Base-by-base conservation (phyloP, 176 grass and related monocot species). In the Calamus simplicifolius region DNA sequence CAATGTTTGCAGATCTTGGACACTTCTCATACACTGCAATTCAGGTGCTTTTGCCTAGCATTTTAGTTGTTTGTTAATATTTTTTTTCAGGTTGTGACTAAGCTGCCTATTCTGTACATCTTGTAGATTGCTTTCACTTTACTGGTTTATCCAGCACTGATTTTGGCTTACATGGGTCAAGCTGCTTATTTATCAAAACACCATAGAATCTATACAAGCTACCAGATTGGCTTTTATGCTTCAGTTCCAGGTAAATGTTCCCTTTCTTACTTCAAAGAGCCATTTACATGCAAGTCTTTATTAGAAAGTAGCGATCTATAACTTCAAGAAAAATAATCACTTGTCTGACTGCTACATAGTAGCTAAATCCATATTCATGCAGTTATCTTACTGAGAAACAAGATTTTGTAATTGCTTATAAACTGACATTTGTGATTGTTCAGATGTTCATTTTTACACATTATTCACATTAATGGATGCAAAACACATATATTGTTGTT, bases 161-260 rank as follows among this genome's bases (percentile, higher is more conserved):
- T 98, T 77, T 70, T 98, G 67, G 93, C 84, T 59, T 98, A 98
- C 76, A 98, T 98, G 93, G 93, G 93, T 26, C 93, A 98, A 80
- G 93, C 93, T 62, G 87, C 93, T 59, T 92, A 92, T 61, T 89
- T 98, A n/a, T 98, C 93, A 50, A 83, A 49, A 27, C 84, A 98
- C 70, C 93, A 98, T 67, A 80, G 82, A 52, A 79, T 82, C 16
- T 76, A 92, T 27, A 77, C 93, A 5, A 78, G 68, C 28, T 92
- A 86, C 55, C 79, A 98, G 64, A 83, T 98, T 59, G 93, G 93
- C 51, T 98, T 98, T 83, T 98, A 92, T 71, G 85, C 87, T 0
- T 89, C 93, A 63, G 93, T 98, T 83, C 93, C 93, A 76, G 93
- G 93, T 92, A 73, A 26, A 28, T 57, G 6, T 31, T 71, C 2